Percentiles rank a stretch among this genome's conserved stretches.
phyloP scores from a whole-genome alignment of 805 yeast species.

The Ogataea pini region DNA sequence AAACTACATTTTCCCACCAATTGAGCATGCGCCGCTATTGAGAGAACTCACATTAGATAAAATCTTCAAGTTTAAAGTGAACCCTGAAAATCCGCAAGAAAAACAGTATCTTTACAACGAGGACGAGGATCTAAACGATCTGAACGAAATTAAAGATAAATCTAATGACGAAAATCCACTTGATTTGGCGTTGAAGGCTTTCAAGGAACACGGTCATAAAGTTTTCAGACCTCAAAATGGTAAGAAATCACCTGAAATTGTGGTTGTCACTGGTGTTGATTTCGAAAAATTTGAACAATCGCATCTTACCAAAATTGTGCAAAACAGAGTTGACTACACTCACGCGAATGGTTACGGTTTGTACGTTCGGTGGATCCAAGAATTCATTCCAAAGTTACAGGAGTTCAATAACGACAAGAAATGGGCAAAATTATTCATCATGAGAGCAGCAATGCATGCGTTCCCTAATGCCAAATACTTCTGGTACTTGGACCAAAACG shows the following conservation, averaged over 20 bases:
- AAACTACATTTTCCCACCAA: constrained; percentile 67
- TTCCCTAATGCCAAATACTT: constrained; percentile 90
- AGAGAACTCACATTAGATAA: constrained; percentile 55
- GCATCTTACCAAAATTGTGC: constrained; percentile 68
- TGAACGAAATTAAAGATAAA: constrained; percentile 49
- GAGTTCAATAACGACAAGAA: constrained; percentile 45
- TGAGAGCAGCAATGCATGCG: constrained; percentile 90
- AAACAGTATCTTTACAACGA: constrained; percentile 42
- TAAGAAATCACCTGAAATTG: constrained; percentile 57
- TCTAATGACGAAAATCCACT: constrained; percentile 44
- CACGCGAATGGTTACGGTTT: constrained; percentile 78
- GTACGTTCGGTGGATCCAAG: constrained; percentile 83
- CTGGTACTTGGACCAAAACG: constrained; percentile 82
- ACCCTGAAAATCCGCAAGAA: constrained; percentile 39
- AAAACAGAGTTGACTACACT: constrained; percentile 88
- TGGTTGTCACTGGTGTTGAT: constrained; percentile 79
- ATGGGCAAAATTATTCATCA: constrained; percentile 64
- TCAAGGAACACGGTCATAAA: constrained; percentile 65
- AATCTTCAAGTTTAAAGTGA: constrained; percentile 50
- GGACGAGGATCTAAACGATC: constrained; percentile 42
- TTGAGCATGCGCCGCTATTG: constrained; percentile 65
- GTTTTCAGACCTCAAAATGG: constrained; percentile 42
- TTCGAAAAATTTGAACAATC: constrained; percentile 62
- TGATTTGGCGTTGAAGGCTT: constrained; percentile 54
- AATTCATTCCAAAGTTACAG: constrained; percentile 65